Evolutionary conservation across 2,329 filamentous ascomycete genomes (phyloP).

Genomic region (Bipolaris sorokiniana): DNA sequence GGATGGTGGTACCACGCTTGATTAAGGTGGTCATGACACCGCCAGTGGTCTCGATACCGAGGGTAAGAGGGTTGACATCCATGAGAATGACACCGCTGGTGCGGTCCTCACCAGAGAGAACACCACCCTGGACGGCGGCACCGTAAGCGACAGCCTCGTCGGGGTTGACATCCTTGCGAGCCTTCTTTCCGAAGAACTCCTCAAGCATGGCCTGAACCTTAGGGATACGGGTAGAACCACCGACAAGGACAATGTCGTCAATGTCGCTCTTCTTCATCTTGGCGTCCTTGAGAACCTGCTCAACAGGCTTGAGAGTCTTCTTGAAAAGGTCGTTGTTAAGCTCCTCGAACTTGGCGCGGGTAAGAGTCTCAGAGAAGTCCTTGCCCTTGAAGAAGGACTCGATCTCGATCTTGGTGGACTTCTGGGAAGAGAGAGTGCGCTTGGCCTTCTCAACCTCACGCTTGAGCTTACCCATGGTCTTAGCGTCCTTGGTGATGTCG

Average conservation of each 20-base stretch:
- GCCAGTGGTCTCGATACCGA: constrained; percentile 96
- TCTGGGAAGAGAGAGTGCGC: constrained; percentile 91
- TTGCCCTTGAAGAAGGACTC: constrained; percentile 96
- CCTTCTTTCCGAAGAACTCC: constrained; percentile 98
- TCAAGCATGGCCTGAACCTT: constrained; percentile 95
- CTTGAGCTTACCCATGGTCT: constrained; percentile 99
- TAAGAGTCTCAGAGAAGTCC: constrained; percentile 97
- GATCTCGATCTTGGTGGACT: constrained; percentile 93
- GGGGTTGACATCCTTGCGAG: constrained; percentile 98
- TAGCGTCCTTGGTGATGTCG: constrained; percentile 90
- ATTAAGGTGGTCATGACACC: constrained; percentile 98
- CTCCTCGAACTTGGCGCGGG: constrained; percentile 99
- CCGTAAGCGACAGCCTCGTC: constrained; percentile 99
- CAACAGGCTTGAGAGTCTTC: constrained; percentile 97
- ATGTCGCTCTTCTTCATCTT: constrained; percentile 96
- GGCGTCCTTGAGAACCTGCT: constrained; percentile 97
- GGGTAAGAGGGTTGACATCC: constrained; percentile 95
- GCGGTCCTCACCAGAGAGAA: constrained; percentile 86
- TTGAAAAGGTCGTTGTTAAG: constrained; percentile 99
- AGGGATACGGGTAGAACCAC: constrained; percentile 98
- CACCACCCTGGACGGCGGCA: constrained; percentile 95
- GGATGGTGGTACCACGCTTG: constrained; percentile 90
- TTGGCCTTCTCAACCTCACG: constrained; percentile 99
- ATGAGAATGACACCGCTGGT: constrained; percentile 85
- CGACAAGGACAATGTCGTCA: constrained; percentile 95